Conservation (phyloP, 306 rosid species). For the Acacia crassicarpa region DNA sequence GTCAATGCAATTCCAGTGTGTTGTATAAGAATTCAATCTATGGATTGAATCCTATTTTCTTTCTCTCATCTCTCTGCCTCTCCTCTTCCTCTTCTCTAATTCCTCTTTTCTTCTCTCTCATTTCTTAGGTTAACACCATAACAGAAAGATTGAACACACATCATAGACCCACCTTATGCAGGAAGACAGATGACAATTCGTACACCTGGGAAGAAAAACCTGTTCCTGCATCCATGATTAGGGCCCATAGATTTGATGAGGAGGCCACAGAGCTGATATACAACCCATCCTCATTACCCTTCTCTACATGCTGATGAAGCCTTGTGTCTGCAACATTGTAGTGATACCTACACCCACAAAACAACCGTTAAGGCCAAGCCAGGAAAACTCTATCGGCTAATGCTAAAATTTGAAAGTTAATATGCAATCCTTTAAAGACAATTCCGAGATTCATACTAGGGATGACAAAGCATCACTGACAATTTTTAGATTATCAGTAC, state of each 20-base stretch:
- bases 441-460: not conserved
- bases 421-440: slow-evolving; percentile 16
- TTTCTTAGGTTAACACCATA: too few relatives aligned
- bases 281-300: slow-evolving; percentile 93
- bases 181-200: slow-evolving; percentile 78
- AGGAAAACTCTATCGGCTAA: slow-evolving; percentile 25
- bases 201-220: slow-evolving; percentile 87
- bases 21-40: too few relatives aligned
- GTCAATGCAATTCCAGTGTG: too few relatives aligned
- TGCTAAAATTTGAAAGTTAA: slow-evolving; percentile 20
- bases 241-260: slow-evolving; percentile 76
- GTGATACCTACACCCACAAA: slow-evolving; percentile 68
- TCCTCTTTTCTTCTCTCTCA: too few relatives aligned
- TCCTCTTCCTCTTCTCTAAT: too few relatives aligned
- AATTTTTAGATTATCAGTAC: slow-evolving; percentile 2
- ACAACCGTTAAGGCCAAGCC: slow-evolving; percentile 27
- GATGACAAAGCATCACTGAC: not conserved
- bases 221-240: slow-evolving; percentile 95
- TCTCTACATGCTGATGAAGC: slow-evolving; percentile 86
- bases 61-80: too few relatives aligned
- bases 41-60: too few relatives aligned
- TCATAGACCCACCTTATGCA: slow-evolving; percentile 65
- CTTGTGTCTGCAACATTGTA: slow-evolving; percentile 89
- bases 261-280: slow-evolving; percentile 88
- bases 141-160: slow-evolving; percentile 1